Base-by-base conservation (phyloP, 495 filamentous ascomycete species). In the Penicillium antarcticum region DNA sequence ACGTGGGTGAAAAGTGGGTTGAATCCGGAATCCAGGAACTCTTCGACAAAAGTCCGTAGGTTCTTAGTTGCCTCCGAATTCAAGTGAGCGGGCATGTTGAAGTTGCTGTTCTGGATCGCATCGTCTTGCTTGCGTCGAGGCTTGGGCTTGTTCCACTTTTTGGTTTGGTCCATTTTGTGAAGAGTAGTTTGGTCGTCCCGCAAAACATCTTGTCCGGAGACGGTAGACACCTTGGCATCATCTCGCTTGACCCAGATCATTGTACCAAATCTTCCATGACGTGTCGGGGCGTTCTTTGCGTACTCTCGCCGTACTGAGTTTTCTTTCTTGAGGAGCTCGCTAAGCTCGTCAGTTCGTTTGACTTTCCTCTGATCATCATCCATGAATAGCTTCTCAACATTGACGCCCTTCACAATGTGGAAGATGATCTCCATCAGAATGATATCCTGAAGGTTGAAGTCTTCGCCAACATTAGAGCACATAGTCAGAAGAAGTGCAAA, bases 201-300 rank as follows among this genome's bases (percentile, higher is more conserved):
- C 45, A 97, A 77, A 13, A 86, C 84, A 55, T 87, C 83, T 64
- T 97, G 95, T 8, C 95, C 95, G 2, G 89, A 89, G 2, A 99
- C 83, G 0, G 91, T 92, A 5, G 88, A 85, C 40, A 92, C 75
- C 57, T 87, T 89, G 7, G 79, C 75, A 62, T 94, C 88, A 47
- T 88, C 87, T 43, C 89, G 78, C 71, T 97, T 90, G 35, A 99
- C 84, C 94, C 95, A 97, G 16, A 96, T 86, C 86, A 97, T 96
- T 12, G 91, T 95, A 1, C 95, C 95, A 63, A 97, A 99, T 45
- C 95, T 80, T 55, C 91, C 95, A 66, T 99, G 95, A 32, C 95
- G 74, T 6, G 91, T 91, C 2, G 91, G 90, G 5, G 88, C 88
- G 57, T 86, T 85, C 56, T 84, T 87, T 32, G 84, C 82, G 60